Conservation (phyloP, 2,329 filamentous ascomycete genomes). For the Berkeleyomyces rouxiae region DNA sequence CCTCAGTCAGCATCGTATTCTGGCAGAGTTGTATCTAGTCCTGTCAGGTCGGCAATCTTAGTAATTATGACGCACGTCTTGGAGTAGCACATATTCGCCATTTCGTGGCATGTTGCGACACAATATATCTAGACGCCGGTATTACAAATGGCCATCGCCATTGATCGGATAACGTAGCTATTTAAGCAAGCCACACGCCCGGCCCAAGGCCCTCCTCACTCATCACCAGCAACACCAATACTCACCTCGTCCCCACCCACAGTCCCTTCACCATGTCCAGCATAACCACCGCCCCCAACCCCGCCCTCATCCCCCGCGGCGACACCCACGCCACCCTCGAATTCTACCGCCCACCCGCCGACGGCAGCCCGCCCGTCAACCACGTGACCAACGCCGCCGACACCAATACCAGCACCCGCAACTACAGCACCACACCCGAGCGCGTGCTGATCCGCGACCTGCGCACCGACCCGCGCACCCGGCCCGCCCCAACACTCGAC, state of each 20-base stretch:
- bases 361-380: constrained; percentile 45
- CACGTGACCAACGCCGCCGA: constrained; percentile 36
- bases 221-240: not conserved
- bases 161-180: too few species aligned
- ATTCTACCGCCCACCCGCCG: constrained; percentile 46
- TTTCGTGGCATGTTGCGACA: not conserved
- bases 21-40: too few species aligned
- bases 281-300: constrained; percentile 14
- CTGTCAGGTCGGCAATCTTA: too few species aligned
- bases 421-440: constrained; percentile 38
- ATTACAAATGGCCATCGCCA: not conserved
- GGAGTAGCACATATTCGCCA: not conserved
- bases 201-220: not conserved
- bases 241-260: too few species aligned
- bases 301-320: constrained; percentile 34
- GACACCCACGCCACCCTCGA: constrained; percentile 44
- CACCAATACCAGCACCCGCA: constrained; percentile 44
- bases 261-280: not conserved
- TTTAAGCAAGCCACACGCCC: not conserved
- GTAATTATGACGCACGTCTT: too few species aligned
- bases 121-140: not conserved
- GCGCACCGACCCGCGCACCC: constrained; percentile 37
- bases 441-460: constrained; percentile 52
- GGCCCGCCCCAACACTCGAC: constrained; percentile 50
- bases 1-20: too few species aligned